Base-by-base conservation (phyloP, 2,329 filamentous ascomycete species). In the Cladosporium sp. region DNA sequence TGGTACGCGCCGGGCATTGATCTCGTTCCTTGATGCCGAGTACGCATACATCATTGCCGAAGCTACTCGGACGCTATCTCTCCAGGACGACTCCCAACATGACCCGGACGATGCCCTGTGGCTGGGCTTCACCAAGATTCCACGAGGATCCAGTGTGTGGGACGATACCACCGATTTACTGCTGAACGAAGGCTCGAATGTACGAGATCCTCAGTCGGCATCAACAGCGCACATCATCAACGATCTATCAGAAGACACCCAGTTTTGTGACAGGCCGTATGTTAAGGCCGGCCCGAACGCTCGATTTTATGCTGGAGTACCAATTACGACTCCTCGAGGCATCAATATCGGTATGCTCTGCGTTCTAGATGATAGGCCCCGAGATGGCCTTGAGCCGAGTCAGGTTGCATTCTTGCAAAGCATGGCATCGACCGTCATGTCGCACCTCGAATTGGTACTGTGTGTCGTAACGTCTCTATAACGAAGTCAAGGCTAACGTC, bases 261-360 rank as follows among this genome's bases (percentile, higher is more conserved):
- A 69, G 13, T 76, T 75, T 48, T 71, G 70, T 48, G 68, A 75
- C 21, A 34, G 68, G 25, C 70, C 73, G 13, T 76, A 71, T 63
- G 74, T 76, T 2, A 68, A 43, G 6, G 69, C 66, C 48, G 70
- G 69, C n/a, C 74, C 75, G 0, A 70, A 67, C 21, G 73, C 70
- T 8, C 70, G 71, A 8, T 87, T 87, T 70, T 86, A 86, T 66
- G 85, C 84, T 6, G 84, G 84, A 21, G 87, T 89, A 0, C 88
- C 88, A 0, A 85, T 91, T 63, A 82, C 83, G 28, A 87, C 85
- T 2, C 82, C 83, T 0, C 83, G 81, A 43, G 83, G 85, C 26
- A 83, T 85, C 70, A 82, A 83, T 56, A 86, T 91, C 64, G 88
- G 88, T 11, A 83, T 82, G 13, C 86, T 88, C 66, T 84, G 84